Evolutionary conservation across 441 rosid species (phyloP), one percentile per base, ranked within the genome.

Genomic region (Jatropha multifida): DNA sequence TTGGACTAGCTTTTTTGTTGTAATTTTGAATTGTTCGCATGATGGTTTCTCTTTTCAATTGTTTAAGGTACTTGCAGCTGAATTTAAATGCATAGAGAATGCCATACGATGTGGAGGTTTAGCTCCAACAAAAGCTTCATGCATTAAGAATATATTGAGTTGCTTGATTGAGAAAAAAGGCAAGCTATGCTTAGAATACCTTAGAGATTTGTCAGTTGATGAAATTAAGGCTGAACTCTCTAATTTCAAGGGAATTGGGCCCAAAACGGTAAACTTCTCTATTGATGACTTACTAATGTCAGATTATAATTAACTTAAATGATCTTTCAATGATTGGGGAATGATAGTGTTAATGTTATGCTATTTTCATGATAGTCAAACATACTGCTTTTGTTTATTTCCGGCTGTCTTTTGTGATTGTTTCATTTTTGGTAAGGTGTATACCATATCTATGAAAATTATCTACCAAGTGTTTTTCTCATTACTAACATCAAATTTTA

Each of bases 81-180:
- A 92, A 56, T 27, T 84, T 0, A 86, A 82, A 69, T 78, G 71
- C 55, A 56, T 94, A 56, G 96, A 94, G 83, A 71, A 74, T 84
- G 92, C 94, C 42, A 94, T 94, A 78, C 79, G 95, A 80, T 92
- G 97, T 80, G 97, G 97, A 75, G 97, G 98, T 71, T 81, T 94
- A 79, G 97, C 97, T 13, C 95, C 97, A 0, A 90, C 85, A 42
- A 91, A 91, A 80, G 88, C 95, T 42, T 80, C 91, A 15, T 92
- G 94, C 74, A 90, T 94, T 55, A 90, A 85, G 83, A 91, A 91
- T 85, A 71, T 91, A 10, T 78, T 91, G 76, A 83, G 44, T 72
- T 81, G 85, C 73, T 83, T 94, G 85, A 81, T 86, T 49, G 84
- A 85, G 65, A 87, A 85, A 55, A 91, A 76, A 76, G 95, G 96